Evolutionary conservation across 306 rosid species (phyloP), one percentile per base, ranked within the genome.

Genomic region (Sicyos baderoa): DNA sequence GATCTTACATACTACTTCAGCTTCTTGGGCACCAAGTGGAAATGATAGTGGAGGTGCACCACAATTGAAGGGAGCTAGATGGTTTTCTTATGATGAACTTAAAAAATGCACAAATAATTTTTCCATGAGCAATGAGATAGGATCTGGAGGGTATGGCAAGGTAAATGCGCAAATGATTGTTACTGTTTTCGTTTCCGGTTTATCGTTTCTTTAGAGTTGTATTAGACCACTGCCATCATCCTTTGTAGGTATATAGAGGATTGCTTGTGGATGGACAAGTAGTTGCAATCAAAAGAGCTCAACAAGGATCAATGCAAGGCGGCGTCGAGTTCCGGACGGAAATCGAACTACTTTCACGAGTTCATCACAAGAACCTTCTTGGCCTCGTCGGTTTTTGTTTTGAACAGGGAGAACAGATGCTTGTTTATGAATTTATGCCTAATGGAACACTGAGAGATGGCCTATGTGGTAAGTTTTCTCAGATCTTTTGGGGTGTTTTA

Each of bases 131-230:
- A 88, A 85, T 52, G 95, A 85, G 77, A 59, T 93, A 71, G 99
- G 97, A 23, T 93, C 79, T 54, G 97, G 99, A 13, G 99, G 99
- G 62, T 93, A 88, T 44, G 99, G 99, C 82, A 90, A 93, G 97
- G 99, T 93, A 75, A 71, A 55, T 29, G 29, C 54, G 49, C 70
- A 54, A 71, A 50, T 23, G 37, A 73, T 22, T 27, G 35, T 62
- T 45, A 12, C 44, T 29, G 57, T 14, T 50, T 62, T 63, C 27
- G 42, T 44, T 58, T 35, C 67, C 44, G 9, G 17, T 22, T 58
- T 37, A 5, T n/a, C 4, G n/a, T 63, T 21, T 7, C 22, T 70
- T 18, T 64, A n/a, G 17, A 74, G 54, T 47, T 58, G 66, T 47
- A n/a, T 13, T 56, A 50, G 45, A 5, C 42, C 68, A 45, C 27